Percentiles rank a stretch among this genome's conserved stretches.
phyloP scores from a whole-genome alignment of 768 basidiomycete species.

The Mrakia hoshinonis region DNA sequence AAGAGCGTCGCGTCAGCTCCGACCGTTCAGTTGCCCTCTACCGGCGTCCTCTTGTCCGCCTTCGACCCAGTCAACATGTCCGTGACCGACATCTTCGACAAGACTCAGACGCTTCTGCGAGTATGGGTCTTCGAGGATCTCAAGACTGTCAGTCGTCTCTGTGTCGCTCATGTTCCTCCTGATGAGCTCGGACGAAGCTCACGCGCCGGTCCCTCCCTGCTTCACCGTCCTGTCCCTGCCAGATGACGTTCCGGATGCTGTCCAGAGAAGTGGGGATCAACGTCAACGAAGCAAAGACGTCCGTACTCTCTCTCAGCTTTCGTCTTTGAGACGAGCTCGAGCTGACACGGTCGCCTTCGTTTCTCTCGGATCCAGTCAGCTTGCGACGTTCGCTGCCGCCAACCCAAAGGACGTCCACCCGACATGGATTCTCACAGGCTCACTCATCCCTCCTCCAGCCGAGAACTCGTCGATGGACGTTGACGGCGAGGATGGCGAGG shows the following conservation, averaged over 20 bases:
- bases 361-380: background rate
- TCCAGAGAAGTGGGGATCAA: background rate
- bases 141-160: background rate
- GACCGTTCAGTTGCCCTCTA: background rate
- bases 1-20: background rate
- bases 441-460: background rate
- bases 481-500: background rate
- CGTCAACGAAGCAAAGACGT: conserved; percentile 5
- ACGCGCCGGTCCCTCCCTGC: background rate
- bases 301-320: too few species aligned
- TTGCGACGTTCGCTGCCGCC: background rate
- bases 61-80: background rate
- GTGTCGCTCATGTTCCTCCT: background rate
- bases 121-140: background rate
- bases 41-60: conserved; percentile 30
- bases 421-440: conserved; percentile 5
- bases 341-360: background rate
- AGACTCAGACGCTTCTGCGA: background rate
- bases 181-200: background rate
- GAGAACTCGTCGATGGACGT: background rate
- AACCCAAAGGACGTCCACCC: background rate
- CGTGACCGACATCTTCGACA: background rate
- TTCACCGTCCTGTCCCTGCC: too few species aligned
- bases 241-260: conserved; percentile 4
- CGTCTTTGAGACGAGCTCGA: background rate